Evolutionary conservation across 2,329 filamentous ascomycete species (phyloP), one percentile per base, ranked within the genome.

Genomic region (Aspergillus pseudoterreus): DNA sequence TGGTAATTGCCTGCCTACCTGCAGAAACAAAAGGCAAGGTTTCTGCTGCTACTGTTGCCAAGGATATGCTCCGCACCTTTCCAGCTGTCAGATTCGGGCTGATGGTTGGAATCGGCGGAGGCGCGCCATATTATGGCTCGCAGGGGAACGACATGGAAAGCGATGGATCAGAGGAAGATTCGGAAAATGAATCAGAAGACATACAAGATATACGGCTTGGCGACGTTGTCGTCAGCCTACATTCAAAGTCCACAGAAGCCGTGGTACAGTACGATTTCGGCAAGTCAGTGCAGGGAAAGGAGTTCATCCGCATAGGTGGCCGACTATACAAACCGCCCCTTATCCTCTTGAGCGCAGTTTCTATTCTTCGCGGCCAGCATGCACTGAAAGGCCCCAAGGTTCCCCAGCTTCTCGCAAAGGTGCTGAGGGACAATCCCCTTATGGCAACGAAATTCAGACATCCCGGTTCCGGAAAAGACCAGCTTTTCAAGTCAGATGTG

Each of bases 211-310:
- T 60, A 22, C 30, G 55, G 14, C 43, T 58, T 1, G 52, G 54
- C 19, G 51, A 56, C 45, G 41, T 56, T 12, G 49, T 54, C 3
- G 43, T 63, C n/a, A 54, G 57, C 15, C n/a, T 56, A 17, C 54
- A 47, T 9, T 47, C 51, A 6, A 56, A 57, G 12, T 22, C 43
- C 0, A 38, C 43, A 2, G 51, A 53, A 39, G 57, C 49, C 9
- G 59, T 63, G 17, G 54, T 63, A n/a, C 59, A 62, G 42, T 64
- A 59, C 19, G 60, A 63, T 57, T 59, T 62, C 49, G 57, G 61
- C n/a, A 59, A 58, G 35, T 19, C n/a, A 9, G 12, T 15, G 33
- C 19, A 35, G 9, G 45, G 35, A 27, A 43, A 32, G 12, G 35
- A 41, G 8, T 27, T 38, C 8, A 38, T 38, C 35, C 11, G 35